A percentile compares a stretch with the other conserved stretches of the same genome.
Conservation (phyloP, 306 rosid genomes). For the Echinosophora koreensis region DNA sequence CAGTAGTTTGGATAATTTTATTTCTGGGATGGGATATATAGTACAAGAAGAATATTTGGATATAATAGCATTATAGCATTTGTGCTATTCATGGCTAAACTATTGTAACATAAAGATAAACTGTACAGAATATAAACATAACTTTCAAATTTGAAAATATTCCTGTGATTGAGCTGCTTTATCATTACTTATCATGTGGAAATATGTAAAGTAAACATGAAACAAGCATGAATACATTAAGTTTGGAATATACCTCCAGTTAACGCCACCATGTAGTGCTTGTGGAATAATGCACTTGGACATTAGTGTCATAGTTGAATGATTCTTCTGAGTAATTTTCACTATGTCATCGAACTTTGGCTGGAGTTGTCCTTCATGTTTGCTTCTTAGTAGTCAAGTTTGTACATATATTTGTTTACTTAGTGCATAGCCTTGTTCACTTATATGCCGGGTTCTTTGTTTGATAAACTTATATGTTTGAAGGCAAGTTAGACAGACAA, state of each 20-base stretch:
- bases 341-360: not conserved
- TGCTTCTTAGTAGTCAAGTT: not conserved
- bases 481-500: constrained; percentile 7
- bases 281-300: constrained; percentile 5
- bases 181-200: not conserved
- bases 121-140: too few relatives aligned
- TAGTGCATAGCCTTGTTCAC: not conserved
- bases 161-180: too few relatives aligned
- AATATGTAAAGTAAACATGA: constrained; percentile 1
- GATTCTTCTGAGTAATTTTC: not conserved
- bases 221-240: not conserved
- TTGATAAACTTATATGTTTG: constrained; percentile 11
- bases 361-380: constrained; percentile 15
- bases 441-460: constrained; percentile 4
- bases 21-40: too few relatives aligned
- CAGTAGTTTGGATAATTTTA: too few relatives aligned
- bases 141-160: too few relatives aligned
- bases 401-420: not conserved
- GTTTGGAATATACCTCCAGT: not conserved
- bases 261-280: not conserved
- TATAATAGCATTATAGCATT: too few relatives aligned
- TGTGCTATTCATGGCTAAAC: too few relatives aligned
- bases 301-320: not conserved
- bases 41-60: too few relatives aligned
- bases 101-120: too few relatives aligned